Evolutionary conservation across 495 filamentous ascomycete genomes (phyloP).

Genomic region (Hypoxylon lienhwacheense): DNA sequence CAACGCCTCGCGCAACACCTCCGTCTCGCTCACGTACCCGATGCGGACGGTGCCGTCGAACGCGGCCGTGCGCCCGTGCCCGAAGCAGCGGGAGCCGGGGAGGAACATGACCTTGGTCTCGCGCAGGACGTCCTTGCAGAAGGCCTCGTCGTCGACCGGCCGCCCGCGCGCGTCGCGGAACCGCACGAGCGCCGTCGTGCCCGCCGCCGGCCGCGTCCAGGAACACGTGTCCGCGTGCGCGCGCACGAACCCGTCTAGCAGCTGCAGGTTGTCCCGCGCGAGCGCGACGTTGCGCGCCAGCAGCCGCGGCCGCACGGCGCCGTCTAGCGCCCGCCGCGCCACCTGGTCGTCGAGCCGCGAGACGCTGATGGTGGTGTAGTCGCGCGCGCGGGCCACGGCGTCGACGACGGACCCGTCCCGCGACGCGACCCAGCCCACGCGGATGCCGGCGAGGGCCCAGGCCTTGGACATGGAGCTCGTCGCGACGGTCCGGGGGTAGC

Average conservation of each 20-base stretch:
- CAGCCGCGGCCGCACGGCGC: conserved; percentile 64
- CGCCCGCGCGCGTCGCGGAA: conserved; percentile 64
- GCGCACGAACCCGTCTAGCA: conserved; percentile 70
- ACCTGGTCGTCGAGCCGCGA: conserved; percentile 80
- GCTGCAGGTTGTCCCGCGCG: conserved; percentile 67
- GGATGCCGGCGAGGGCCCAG: conserved; percentile 80
- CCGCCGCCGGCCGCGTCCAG: conserved; percentile 75
- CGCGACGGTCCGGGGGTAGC: conserved; percentile 68
- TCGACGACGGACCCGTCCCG: conserved; percentile 65
- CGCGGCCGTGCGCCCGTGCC: conserved; percentile 54
- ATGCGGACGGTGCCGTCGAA: conserved; percentile 80
- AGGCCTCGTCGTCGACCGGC: conserved; percentile 69
- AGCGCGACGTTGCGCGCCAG: conserved; percentile 70
- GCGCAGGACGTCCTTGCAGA: conserved; percentile 70
- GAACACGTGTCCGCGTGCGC: conserved; percentile 62
- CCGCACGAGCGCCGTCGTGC: conserved; percentile 79
- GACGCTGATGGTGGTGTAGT: conserved; percentile 88
- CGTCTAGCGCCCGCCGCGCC: conserved; percentile 71
- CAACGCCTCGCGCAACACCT: conserved; percentile 68
- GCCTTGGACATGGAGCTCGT: conserved; percentile 88
- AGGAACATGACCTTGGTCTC: conserved; percentile 78
- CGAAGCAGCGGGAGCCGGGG: conserved; percentile 78
- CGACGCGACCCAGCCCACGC: conserved; percentile 81
- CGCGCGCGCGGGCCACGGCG: conserved; percentile 63
- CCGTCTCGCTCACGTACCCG: conserved; percentile 75